Evolutionary conservation across 169 alveolate genomes (phyloP).

Genomic region (Babesia gibsoni): DNA sequence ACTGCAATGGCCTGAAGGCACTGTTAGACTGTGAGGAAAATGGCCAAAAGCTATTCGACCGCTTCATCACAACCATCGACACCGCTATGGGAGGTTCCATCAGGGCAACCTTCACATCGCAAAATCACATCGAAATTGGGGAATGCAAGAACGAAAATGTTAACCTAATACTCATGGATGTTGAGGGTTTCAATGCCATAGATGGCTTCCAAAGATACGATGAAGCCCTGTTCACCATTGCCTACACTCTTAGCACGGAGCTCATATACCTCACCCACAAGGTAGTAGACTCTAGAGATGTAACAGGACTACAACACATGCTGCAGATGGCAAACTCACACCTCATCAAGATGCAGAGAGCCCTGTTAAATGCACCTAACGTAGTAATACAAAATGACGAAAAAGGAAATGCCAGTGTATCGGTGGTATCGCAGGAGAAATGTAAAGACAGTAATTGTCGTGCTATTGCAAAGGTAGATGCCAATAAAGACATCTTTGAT

Average conservation of each 20-base stretch:
- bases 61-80: slow-evolving; percentile 53
- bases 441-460: no score
- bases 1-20: slow-evolving; percentile 14
- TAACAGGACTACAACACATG: slow-evolving; percentile 62
- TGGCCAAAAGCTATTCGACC: slow-evolving; percentile 28
- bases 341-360: slow-evolving; percentile 27
- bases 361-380: slow-evolving; percentile 7
- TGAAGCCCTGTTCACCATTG: slow-evolving; percentile 72
- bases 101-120: slow-evolving; percentile 34
- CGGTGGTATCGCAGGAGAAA: not conserved
- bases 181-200: slow-evolving; percentile 73
- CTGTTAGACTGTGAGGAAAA: slow-evolving; percentile 34
- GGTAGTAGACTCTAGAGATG: slow-evolving; percentile 64
- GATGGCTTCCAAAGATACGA: slow-evolving; percentile 69
- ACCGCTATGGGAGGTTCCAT: slow-evolving; percentile 56
- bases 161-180: slow-evolving; percentile 71
- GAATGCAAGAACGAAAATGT: slow-evolving; percentile 24
- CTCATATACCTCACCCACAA: slow-evolving; percentile 67
- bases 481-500: not conserved
- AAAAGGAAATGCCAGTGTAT: not conserved
- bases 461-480: not conserved
- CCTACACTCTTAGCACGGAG: slow-evolving; percentile 68
- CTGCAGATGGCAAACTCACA: slow-evolving; percentile 57
- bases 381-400: not conserved
- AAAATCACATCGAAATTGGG: slow-evolving; percentile 44